Base-by-base conservation (phyloP, 2,329 filamentous ascomycete species). In the Botrytis pseudocinerea region DNA sequence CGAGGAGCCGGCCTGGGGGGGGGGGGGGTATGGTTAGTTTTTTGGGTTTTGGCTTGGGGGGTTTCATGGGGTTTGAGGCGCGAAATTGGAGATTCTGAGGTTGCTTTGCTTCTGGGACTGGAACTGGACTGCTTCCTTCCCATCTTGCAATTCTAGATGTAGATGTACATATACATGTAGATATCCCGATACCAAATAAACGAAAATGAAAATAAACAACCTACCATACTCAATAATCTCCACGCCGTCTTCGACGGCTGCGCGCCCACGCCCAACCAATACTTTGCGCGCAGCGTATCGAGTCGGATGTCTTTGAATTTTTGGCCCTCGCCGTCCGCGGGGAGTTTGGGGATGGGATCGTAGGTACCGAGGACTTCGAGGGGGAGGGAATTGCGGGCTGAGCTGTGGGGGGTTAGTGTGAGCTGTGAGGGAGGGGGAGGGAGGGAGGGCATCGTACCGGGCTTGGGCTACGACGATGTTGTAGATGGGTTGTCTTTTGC, bases 401-500 rank as follows among this genome's bases (percentile, higher is more conserved):
- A 93, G 77, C 94, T 97, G 78, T 48, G 28, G 1, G 14, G 22
- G 7, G 20, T 38, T 38, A 38, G 54, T 32, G 38, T 57, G 57
- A 9, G 32, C 6, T 35, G 35, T 35, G 5, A 8, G 40, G 14
- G 51, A 22, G 40, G 40, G 5, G 2, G 59, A 10, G 7, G 46
- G 18, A 16, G 63, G 57, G 25, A 35, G 25, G 22, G 22, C 42
- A 65, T 18, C 86, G 77, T 88, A 97, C 93, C 95, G 91, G 64
- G 95, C 95, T 80, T 98, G 95, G 25, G 94, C 89, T 76, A 99
- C 93, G 77, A 98, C 94, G 76, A 99, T 98, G 85, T 99, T 99
- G 88, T 97, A 99, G 79, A 98, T 92, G 3, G 96, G 95, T n/a
- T 89, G 82, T 82, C 97, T 95, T 77, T 89, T 90, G 82, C 92